A percentile compares a stretch with the other conserved stretches of the same genome.
Evolutionary conservation across 345 rosid species (phyloP).

Genomic region (Eucalyptus sp.): DNA sequence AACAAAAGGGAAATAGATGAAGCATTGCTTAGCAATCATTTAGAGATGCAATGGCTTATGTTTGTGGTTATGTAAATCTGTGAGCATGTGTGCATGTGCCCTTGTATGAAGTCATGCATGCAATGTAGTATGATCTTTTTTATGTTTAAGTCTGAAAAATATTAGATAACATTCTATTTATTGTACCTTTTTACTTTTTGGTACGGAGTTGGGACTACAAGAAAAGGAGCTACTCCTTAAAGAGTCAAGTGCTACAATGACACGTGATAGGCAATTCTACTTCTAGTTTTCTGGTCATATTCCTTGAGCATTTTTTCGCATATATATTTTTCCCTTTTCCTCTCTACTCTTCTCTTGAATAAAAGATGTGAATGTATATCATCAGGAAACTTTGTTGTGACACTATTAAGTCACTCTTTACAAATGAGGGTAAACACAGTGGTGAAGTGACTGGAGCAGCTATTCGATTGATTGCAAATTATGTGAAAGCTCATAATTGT

Average conservation of each 20-base stretch:
- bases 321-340: not conserved
- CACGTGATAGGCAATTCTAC: not conserved
- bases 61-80: not conserved
- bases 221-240: not conserved
- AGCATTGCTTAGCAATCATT: not conserved
- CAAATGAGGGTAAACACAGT: conserved; percentile 79
- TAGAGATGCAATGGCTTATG: not conserved
- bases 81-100: not conserved
- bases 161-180: not conserved
- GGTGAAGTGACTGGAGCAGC: conserved; percentile 80
- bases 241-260: not conserved
- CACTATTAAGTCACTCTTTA: conserved; percentile 66
- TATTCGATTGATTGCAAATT: conserved; percentile 71
- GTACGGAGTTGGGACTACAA: not conserved
- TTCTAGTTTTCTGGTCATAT: not conserved
- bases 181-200: not conserved
- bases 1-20: not conserved
- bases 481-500: conserved; percentile 64
- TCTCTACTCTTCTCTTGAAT: not conserved
- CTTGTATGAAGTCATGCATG: not conserved
- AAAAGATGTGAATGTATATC: not conserved
- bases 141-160: not conserved
- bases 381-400: conserved; percentile 70
- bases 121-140: not conserved
- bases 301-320: not conserved